Evolutionary conservation across 768 basidiomycete species (phyloP), one percentile per base, ranked within the genome.

Genomic region (Filobasidium floriforme): DNA sequence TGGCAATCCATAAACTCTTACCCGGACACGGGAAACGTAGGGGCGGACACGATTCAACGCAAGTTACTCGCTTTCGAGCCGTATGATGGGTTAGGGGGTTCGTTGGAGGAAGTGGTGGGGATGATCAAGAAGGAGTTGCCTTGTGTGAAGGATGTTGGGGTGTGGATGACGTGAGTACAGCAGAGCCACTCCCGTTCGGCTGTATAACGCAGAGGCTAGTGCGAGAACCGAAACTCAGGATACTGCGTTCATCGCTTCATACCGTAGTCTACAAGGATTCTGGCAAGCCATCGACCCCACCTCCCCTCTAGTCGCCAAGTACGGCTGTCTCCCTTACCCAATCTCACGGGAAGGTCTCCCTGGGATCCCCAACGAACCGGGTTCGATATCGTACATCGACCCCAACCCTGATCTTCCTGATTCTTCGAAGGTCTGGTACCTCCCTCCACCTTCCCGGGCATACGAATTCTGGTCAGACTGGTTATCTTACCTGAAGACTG

Each of bases 401-500:
- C 49, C 60, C 32, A 60, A 60, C n/a, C 57, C 60, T 43, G 55
- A 43, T n/a, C 3, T 49, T 22, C 22, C 46, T 5, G 46, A 49
- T 14, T 5, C 32, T n/a, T n/a, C 43, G 19, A 54, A 62, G 9
- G 40, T 43, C 19, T 67, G 69, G 55, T 73, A 64, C 68, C 51
- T 75, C 18, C 74, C 74, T 24, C 18, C 55, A 41, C 66, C 70
- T 12, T 61, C 67, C 11, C 63, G 70, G 40, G 74, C 74, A 1
- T 64, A 32, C 19, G 44, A 61, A 26, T 75, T 75, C 63, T 75
- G 74, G 74, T 22, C 51, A 29, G 74, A 75, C 46, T 75, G 67
- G 66, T 73, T 75, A 54, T 62, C 28, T 1, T 55, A 69, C 44
- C 40, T 73, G 40, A 66, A 67, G 22, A 28, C 41, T 1, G 61